Evolutionary conservation across 164 flowering plant genomes (phyloP), one percentile per base, ranked within the genome.

Genomic region (Magnolia changhungtana): DNA sequence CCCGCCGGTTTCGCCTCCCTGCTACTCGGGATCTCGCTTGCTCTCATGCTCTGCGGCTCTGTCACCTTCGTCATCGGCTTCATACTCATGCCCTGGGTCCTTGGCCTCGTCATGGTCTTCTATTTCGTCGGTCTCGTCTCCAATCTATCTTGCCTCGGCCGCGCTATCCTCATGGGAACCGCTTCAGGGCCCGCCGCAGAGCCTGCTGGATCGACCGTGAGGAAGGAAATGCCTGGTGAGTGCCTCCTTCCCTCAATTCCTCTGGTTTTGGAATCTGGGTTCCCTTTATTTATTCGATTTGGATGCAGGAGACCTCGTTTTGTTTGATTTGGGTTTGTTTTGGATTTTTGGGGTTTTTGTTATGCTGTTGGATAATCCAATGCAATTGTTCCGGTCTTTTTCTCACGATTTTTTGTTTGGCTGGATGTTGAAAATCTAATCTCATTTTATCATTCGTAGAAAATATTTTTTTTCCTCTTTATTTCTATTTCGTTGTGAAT

Each of bases 11-110:
- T 96, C 63, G 98, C 97, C 1, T 92, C 92, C 50, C 72, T 96
- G 87, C 80, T 96, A n/a, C 80, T 96, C 3, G 99, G 99, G 71
- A 80, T 92, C 0, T 91, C 99, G 8, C 29, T 92, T 23, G 82
- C 99, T 7, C 70, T 96, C 86, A 96, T 96, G 98, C 84, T 96
- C 6, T 96, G 97, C 75, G 99, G 99, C 71, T 94, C 98, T 45
- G 91, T 96, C 18, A 96, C 99, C 4, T 92, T 96, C 74, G 86
- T 96, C 68, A 87, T 96, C 29, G 99, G 99, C 8, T 91, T 96
- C 80, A 72, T 96, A 59, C 78, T 96, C 88, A 90, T 96, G 97
- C 99, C 99, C 14, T 96, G 99, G 98, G 97, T 96, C 37, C 80
- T 96, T 69, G 96, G 94, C 6, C 75, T 92, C 81, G 82, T 96